Evolutionary conservation across 257 asterid species (phyloP), one percentile per base, ranked within the genome.

Genomic region (Oldenlandia corymbosa): DNA sequence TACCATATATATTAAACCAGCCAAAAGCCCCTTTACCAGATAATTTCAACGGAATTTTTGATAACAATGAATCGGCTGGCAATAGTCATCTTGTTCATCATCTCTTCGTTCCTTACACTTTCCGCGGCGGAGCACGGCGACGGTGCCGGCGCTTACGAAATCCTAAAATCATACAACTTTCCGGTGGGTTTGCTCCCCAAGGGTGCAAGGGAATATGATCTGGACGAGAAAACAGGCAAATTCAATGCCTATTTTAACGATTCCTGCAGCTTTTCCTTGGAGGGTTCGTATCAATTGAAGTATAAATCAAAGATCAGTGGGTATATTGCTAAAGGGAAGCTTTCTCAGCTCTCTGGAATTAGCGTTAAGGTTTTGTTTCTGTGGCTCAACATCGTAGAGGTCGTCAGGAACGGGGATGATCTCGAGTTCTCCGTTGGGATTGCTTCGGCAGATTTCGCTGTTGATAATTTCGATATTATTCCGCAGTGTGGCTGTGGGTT

Each of bases 401-500:
- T 87, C 31, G 56, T 66, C 53, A 73, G 80, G 39, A 71, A 67
- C 24, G 89, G 85, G 4, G 86, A 80, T 3, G 65, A 75, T 37
- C 85, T 90, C 39, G 83, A 77, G 26, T 90, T 87, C 24, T 89
- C 95, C 7, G 97, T 89, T 7, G 97, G 97, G 24, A 76, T 87
- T 72, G 88, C 89, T 0, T 89, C 95, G 2, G 97, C 97, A 0
- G 82, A 77, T 9, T 89, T 89, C 62, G 10, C 80, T 2, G 51
- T 77, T 3, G 76, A 83, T 59, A 90, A 90, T 56, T 90, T 90
- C 52, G 66, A 55, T 28, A 50, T 78, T 57, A 73, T 80, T 58
- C 97, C 97, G 0, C 95, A 80, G 61, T 90, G 97, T 65, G 97
- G 94, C 7, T 85, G 95, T 68, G 97, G 95, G 57, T 83, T 90